Evolutionary conservation across 176 grass and related monocot genomes (phyloP).

Genomic region (Triticum timopheevii): DNA sequence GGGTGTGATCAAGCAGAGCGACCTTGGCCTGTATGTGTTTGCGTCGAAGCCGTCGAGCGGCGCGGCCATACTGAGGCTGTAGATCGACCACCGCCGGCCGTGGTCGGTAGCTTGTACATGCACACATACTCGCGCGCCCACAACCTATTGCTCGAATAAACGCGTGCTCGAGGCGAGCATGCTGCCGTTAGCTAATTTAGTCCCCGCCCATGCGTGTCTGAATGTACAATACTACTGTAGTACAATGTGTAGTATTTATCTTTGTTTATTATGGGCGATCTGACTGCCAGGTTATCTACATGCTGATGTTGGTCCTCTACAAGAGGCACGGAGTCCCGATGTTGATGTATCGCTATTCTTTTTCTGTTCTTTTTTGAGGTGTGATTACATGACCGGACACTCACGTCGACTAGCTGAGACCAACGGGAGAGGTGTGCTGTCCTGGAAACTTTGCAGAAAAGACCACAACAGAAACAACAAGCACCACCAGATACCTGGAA

Average conservation of each 20-base stretch:
- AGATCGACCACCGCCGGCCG: neutral
- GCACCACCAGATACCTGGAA: too few relatives aligned
- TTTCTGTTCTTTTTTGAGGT: neutral
- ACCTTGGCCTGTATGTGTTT: slow-evolving; percentile 78
- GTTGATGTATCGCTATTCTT: neutral
- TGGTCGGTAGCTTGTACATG: slow-evolving; percentile 20
- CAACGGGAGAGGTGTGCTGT: too few relatives aligned
- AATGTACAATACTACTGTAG: neutral
- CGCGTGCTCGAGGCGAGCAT: neutral
- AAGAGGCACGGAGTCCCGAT: neutral
- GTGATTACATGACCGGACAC: too few relatives aligned
- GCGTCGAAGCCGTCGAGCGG: slow-evolving; percentile 97
- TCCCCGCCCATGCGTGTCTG: neutral
- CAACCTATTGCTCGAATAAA: neutral
- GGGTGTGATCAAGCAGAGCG: slow-evolving; percentile 62
- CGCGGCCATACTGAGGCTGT: slow-evolving; percentile 80
- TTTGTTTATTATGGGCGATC: neutral
- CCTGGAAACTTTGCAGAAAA: too few relatives aligned
- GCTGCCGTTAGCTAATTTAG: neutral
- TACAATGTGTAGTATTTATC: neutral
- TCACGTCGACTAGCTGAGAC: too few relatives aligned
- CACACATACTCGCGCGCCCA: neutral
- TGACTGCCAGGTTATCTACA: neutral
- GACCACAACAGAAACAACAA: too few relatives aligned
- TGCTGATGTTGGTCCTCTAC: neutral